These are phyloP conservation scores for Yamadazyma laniorum DNA, from an alignment of 805 yeast genomes.

Conservation along the genomic window DNA sequence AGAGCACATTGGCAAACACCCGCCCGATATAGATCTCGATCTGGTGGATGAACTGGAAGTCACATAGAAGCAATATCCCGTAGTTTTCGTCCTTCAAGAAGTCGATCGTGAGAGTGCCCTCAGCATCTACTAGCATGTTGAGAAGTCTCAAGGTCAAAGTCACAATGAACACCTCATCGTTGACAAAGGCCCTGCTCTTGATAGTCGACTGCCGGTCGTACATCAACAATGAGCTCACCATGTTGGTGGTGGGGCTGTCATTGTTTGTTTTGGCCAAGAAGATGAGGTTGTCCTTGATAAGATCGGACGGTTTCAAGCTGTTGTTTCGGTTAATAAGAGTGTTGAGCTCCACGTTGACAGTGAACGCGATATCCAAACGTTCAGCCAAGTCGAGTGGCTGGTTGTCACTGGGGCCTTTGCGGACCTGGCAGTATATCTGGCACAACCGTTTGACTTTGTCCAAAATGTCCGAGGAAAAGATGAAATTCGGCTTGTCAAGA, in stretches of 20 bases:
- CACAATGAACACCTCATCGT: conserved; percentile 34
- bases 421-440: conserved; percentile 4
- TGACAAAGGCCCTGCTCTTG: conserved; percentile 8
- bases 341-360: conserved; percentile 35
- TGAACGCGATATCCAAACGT: conserved; percentile 18
- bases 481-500: conserved; percentile 35
- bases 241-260: conserved; percentile 2
- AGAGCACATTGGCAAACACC: conserved; percentile 10
- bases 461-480: conserved; percentile 37
- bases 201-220: conserved; percentile 6
- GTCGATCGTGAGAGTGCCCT: conserved; percentile 16
- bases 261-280: conserved; percentile 27
- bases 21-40: conserved; percentile 27
- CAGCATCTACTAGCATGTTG: conserved; percentile 19
- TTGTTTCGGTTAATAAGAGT: conserved; percentile 30
- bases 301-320: conserved; percentile 28
- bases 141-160: conserved; percentile 24
- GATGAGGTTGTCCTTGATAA: conserved; percentile 33
- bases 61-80: conserved; percentile 27
- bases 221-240: conserved; percentile 6
- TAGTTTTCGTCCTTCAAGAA: conserved; percentile 33
- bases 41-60: conserved; percentile 22
- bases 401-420: conserved; percentile 7
- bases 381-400: conserved; percentile 10
- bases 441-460: conserved; percentile 18